Percentiles rank a stretch among this genome's conserved stretches.
Conservation (phyloP, 371 early-diverging fungal species). For the Mortierella sp. region DNA sequence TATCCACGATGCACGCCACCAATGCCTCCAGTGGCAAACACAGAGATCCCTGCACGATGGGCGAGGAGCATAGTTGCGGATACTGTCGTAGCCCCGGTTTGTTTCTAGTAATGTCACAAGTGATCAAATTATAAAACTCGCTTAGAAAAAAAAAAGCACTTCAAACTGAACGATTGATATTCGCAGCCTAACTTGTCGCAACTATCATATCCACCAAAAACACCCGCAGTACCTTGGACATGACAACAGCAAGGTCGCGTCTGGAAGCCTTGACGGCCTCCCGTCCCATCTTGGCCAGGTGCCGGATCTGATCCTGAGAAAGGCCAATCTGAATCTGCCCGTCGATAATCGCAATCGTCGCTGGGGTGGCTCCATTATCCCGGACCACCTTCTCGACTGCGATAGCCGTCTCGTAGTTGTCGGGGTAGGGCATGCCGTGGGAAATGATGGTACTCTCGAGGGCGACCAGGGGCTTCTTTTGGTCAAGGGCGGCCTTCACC, state of each 20-base stretch:
- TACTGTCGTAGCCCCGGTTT: slow-evolving; percentile 92
- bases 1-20: slow-evolving; percentile 96
- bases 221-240: slow-evolving; percentile 66
- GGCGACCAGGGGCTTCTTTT: slow-evolving; percentile 87
- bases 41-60: slow-evolving; percentile 82
- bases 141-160: too few relatives aligned
- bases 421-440: slow-evolving; percentile 97
- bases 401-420: slow-evolving; percentile 87
- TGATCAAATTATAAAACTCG: not conserved
- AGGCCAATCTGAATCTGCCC: slow-evolving; percentile 82
- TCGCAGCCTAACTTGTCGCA: too few relatives aligned
- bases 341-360: slow-evolving; percentile 91
- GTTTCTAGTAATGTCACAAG: slow-evolving; percentile 52
- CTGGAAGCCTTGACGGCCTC: slow-evolving; percentile 85
- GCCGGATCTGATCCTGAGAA: slow-evolving; percentile 65
- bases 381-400: slow-evolving; percentile 83
- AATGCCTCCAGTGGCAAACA: slow-evolving; percentile 97
- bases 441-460: slow-evolving; percentile 95
- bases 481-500: slow-evolving; percentile 71
- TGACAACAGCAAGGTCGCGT: slow-evolving; percentile 84
- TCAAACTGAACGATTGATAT: too few relatives aligned
- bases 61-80: slow-evolving; percentile 91
- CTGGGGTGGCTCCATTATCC: slow-evolving; percentile 83
- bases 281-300: slow-evolving; percentile 72
- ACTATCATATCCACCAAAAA: too few relatives aligned